Evolutionary conservation across 257 asterid species (phyloP).

Genomic region (Henckelia pumila): DNA sequence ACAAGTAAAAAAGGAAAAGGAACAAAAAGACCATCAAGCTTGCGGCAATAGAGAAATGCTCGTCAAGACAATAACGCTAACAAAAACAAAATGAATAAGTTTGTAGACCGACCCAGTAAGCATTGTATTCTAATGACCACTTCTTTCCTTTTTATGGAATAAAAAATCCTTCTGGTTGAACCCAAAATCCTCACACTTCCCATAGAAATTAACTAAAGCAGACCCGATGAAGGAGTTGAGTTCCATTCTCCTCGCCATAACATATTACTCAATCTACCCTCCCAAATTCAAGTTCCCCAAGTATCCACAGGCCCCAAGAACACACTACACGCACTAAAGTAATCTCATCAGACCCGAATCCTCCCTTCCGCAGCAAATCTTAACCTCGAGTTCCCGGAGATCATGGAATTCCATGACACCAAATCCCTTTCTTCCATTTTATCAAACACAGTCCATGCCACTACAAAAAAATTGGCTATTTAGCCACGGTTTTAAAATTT

Average conservation of each 20-base stretch:
- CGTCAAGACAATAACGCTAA: not conserved
- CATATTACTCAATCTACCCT: conserved; percentile 47
- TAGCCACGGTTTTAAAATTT: too few species aligned
- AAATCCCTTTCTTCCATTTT: conserved; percentile 66
- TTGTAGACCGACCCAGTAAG: conserved; percentile 63
- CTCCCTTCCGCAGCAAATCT: conserved; percentile 58
- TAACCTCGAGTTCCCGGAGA: conserved; percentile 65
- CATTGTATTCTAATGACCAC: conserved; percentile 83
- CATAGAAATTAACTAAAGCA: conserved; percentile 77
- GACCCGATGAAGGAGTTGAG: conserved; percentile 69
- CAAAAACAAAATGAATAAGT: not conserved
- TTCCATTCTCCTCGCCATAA: conserved; percentile 40
- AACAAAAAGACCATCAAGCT: not conserved
- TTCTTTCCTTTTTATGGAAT: conserved; percentile 45
- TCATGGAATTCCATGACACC: conserved; percentile 90
- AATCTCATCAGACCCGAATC: conserved; percentile 74
- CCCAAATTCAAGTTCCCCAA: conserved; percentile 71
- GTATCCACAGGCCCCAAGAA: conserved; percentile 80
- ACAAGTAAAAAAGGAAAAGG: conserved; percentile 1
- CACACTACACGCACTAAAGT: conserved; percentile 72
- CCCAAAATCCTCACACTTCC: conserved; percentile 78
- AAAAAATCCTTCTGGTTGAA: conserved; percentile 59
- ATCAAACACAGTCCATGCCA: conserved; percentile 68
- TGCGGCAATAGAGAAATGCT: not conserved
- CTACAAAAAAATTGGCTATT: too few species aligned